Base-by-base conservation (phyloP, 148 eudicot genomes). In the Vaccinium corymbosum region DNA sequence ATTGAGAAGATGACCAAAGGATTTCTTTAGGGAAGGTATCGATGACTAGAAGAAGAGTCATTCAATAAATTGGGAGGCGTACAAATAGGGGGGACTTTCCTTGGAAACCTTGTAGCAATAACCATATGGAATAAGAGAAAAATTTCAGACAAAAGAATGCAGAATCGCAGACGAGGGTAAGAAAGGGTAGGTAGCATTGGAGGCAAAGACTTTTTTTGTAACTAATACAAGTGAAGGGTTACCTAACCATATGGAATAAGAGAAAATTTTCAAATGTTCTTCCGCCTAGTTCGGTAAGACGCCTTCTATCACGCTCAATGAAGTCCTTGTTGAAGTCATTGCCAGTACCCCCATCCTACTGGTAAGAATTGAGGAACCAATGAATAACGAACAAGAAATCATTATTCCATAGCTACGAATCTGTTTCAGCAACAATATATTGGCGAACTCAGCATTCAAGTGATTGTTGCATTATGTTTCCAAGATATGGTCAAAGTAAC, bases 211-310 rank as follows among this genome's bases (percentile, higher is more conserved):
- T 29, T 35, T 84, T 76, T 12, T 27, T 68, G 46, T 11, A 85
- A 77, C 73, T 15, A 35, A 35, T 32, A 74, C 72, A 52, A 35
- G 56, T 12, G 35, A 29, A 55, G 51, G 51, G 76, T 86, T 82
- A 95, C 98, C 98, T 92, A 91, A 92, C 93, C 53, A 95, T 91
- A 82, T 94, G 95, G 64, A 91, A 90, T 55, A 95, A 92, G 79
- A 93, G 95, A 86, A 94, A 95, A 84, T 91, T 95, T 88, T 95
- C 98, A 66, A 95, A 93, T 10, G 98, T 95, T 85, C 97, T 92
- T 20, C 98, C 93, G 79, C 98, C 98, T 81, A 95, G 84, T 81
- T 94, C 98, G 35, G 98, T 94, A 83, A 95, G 90, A 83, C 95
- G 93, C 92, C 95, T 94, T 85, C 93, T 96, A 86, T 95, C 98